Conservation (phyloP, 441 rosid genomes). For the Erodium trifolium region DNA sequence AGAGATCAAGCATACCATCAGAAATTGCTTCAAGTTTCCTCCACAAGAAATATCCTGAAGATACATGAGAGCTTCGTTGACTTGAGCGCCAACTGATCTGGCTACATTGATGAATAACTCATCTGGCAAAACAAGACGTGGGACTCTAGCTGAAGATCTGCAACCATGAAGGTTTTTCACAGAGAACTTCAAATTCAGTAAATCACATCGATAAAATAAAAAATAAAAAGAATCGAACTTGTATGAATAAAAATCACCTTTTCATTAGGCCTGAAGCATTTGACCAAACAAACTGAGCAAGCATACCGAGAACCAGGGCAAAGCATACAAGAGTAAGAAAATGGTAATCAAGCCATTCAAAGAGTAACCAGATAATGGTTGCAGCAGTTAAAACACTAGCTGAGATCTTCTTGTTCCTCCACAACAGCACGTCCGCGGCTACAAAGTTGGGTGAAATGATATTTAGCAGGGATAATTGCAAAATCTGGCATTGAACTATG, state of each 20-base stretch:
- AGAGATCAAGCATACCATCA: constrained; percentile 37
- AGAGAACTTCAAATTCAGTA: background rate
- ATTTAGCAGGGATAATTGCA: background rate
- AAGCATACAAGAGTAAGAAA: constrained; percentile 58
- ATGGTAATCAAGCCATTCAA: constrained; percentile 92
- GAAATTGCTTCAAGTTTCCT: constrained; percentile 70
- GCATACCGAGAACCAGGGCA: constrained; percentile 67
- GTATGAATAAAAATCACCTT: constrained; percentile 30
- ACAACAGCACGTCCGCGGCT: constrained; percentile 98
- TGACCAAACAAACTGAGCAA: constrained; percentile 71
- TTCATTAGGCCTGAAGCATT: constrained; percentile 62
- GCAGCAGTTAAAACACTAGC: constrained; percentile 63
- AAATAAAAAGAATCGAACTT: constrained; percentile 5
- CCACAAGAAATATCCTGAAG: constrained; percentile 68
- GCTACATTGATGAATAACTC: constrained; percentile 64
- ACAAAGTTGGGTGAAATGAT: constrained; percentile 18
- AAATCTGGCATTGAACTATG: too few relatives aligned
- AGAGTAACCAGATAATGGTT: constrained; percentile 77
- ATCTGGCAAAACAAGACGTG: constrained; percentile 68
- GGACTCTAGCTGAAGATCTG: constrained; percentile 61
- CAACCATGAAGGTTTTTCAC: constrained; percentile 11
- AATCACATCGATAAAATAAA: background rate
- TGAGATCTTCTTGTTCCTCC: constrained; percentile 99
- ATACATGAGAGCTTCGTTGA: constrained; percentile 49
- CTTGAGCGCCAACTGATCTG: constrained; percentile 46